Evolutionary conservation across 768 basidiomycete genomes (phyloP).

Genomic region (Butyriboletus loyo): DNA sequence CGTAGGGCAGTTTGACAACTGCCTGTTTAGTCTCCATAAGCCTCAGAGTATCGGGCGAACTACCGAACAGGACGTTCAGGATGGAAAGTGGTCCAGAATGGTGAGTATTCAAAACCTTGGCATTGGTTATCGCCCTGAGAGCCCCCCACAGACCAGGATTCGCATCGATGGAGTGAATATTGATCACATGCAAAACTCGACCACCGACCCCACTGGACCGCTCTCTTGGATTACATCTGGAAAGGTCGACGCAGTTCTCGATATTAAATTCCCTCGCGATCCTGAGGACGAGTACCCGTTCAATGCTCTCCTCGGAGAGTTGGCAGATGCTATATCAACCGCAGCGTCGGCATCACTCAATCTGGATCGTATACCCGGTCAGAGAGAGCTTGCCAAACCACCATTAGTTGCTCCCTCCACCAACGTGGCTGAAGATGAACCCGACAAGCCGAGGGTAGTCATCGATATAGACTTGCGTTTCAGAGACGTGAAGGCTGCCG

Average conservation of each 20-base stretch:
- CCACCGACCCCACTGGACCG: conserved; percentile 73
- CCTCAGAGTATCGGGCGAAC: conserved; percentile 95
- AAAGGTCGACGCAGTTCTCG: conserved; percentile 93
- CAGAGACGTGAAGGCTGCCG: conserved; percentile 90
- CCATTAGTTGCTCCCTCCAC: conserved; percentile 71
- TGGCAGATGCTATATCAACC: conserved; percentile 84
- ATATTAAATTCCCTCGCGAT: conserved; percentile 94
- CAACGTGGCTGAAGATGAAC: conserved; percentile 26
- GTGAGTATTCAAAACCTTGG: conserved; percentile 41
- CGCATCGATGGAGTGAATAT: conserved; percentile 96
- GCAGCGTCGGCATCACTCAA: conserved; percentile 45
- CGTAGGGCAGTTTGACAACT: conserved; percentile 97
- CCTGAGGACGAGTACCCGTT: conserved; percentile 67
- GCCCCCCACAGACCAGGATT: conserved; percentile 70
- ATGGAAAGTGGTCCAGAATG: conserved; percentile 87
- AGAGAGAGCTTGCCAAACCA: conserved; percentile 82
- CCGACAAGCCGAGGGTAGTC: conserved; percentile 50
- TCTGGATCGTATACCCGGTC: conserved; percentile 77
- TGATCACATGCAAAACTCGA: conserved; percentile 87
- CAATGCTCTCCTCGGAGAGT: conserved; percentile 82
- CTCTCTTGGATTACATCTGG: conserved; percentile 98
- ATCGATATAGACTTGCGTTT: conserved; percentile 95
- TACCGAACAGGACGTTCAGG: conserved; percentile 78
- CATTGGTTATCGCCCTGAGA: neutral
- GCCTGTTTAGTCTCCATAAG: conserved; percentile 91